Base-by-base conservation (phyloP, 345 rosid species). In the Euphorbia lathyris region DNA sequence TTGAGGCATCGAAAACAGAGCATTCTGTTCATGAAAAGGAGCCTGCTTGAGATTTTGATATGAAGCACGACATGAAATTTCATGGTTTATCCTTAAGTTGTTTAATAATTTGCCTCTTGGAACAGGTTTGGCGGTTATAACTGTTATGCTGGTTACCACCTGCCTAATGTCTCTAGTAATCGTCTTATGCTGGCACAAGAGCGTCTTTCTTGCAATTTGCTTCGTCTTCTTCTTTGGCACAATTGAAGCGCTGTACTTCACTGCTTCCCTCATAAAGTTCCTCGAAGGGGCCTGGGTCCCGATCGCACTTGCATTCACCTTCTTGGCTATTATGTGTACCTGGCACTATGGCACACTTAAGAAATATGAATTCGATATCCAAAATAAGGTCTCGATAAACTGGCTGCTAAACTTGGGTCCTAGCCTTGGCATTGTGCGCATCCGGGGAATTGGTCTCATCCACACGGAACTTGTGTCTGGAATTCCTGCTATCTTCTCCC, bases 211-310 rank as follows among this genome's bases (percentile, higher is more conserved):
- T 0, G 98, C 99, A 12, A 36, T 90, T 25, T 80, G 87, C 16
- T 96, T 96, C 22, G 85, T 92, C 0, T 73, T 86, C 55, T 89
- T 90, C 71, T 92, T 96, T 6, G 98, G 99, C 36, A 83, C 94
- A 6, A 79, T 96, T 36, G 99, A 96, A 77, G 84, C 96, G 40
- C 93, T 96, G 63, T 96, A 92, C 89, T 92, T 96, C 83, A 82
- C 99, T 0, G 98, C 99, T 59, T 86, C 98, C 27, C 84, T 96
- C 14, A 85, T 87, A 81, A 96, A 96, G 83, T 92, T 96, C 83
- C 84, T 86, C 0, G 96, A 96, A 82, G 99, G 99, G 13, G 99
- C 98, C 19, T 96, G 99, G 99, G 97, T 96, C 5, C 99, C 99
- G 0, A 80, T 92, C n/a, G 98, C 92, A 14, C 89, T 96, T 53